Conservation (phyloP, 1,284 basidiomycete genomes). For the Cryptococcus maquisensis region DNA sequence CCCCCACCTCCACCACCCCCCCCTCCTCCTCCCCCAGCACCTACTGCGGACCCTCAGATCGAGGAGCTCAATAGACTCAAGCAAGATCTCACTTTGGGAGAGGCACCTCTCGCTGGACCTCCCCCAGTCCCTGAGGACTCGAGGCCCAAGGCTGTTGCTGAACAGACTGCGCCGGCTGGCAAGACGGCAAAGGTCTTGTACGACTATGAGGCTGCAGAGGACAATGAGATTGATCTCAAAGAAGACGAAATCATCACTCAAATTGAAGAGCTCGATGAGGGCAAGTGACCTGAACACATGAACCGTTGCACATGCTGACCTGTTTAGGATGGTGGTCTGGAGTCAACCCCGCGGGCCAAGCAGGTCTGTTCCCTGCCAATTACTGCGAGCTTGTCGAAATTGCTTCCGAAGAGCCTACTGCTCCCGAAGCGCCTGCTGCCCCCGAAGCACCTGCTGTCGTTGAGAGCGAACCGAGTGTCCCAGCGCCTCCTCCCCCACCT, state of each 20-base stretch:
- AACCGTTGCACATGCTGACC: not conserved
- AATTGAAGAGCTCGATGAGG: slow-evolving; percentile 78
- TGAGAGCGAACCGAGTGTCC: slow-evolving; percentile 24
- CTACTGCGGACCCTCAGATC: slow-evolving; percentile 51
- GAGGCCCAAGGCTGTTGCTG: slow-evolving; percentile 21
- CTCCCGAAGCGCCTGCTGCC: slow-evolving; percentile 26
- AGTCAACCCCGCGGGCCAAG: slow-evolving; percentile 59
- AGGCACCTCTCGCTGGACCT: slow-evolving; percentile 27
- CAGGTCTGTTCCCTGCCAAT: slow-evolving; percentile 67
- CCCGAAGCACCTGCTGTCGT: slow-evolving; percentile 37
- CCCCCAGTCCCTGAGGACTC: slow-evolving; percentile 35
- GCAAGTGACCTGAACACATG: slow-evolving; percentile 19
- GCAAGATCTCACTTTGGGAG: slow-evolving; percentile 40
- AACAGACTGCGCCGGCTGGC: slow-evolving; percentile 21
- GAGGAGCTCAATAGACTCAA: slow-evolving; percentile 43
- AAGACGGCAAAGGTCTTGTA: slow-evolving; percentile 58
- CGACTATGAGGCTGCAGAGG: slow-evolving; percentile 60
- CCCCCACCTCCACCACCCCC: slow-evolving; percentile 49
- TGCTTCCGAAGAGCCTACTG: slow-evolving; percentile 21
- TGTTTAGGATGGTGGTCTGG: slow-evolving; percentile 69
- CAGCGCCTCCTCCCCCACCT: slow-evolving; percentile 8
- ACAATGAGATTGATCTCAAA: slow-evolving; percentile 69
- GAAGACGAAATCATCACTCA: slow-evolving; percentile 79
- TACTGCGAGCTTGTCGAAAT: slow-evolving; percentile 69
- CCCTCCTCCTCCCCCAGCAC: slow-evolving; percentile 50